Evolutionary conservation across 1,284 basidiomycete species (phyloP).

Genomic region (Malassezia psittaci): DNA sequence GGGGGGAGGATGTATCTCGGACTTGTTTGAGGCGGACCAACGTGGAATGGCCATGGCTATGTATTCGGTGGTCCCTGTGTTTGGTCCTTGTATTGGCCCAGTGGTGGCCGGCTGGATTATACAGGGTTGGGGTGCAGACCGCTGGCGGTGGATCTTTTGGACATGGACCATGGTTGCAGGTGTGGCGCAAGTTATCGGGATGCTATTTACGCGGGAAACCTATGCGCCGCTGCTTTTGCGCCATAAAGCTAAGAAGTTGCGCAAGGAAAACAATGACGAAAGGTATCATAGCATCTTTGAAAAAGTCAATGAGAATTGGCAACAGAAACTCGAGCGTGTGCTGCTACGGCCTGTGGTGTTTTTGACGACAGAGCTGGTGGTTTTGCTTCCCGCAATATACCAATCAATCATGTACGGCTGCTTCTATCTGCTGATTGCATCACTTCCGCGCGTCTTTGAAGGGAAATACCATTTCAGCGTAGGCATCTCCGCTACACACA

Average conservation of each 20-base stretch:
- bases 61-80: constrained; percentile 54
- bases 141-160: constrained; percentile 20
- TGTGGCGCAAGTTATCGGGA: constrained; percentile 50
- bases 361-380: constrained; percentile 52
- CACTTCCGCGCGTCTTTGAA: constrained; percentile 57
- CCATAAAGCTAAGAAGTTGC: constrained; percentile 15
- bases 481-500: constrained; percentile 57
- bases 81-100: constrained; percentile 21
- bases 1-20: constrained; percentile 59
- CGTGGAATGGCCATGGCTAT: constrained; percentile 25
- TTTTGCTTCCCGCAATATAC: constrained; percentile 52
- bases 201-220: constrained; percentile 60
- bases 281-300: constrained; percentile 25
- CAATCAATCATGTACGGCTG: constrained; percentile 47
- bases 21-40: constrained; percentile 60
- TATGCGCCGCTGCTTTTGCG: constrained; percentile 59
- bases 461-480: constrained; percentile 49
- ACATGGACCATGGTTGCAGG: constrained; percentile 17
- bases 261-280: constrained; percentile 35
- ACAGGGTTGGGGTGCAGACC: constrained; percentile 13
- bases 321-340: constrained; percentile 43
- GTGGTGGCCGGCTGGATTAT: constrained; percentile 16
- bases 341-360: constrained; percentile 53
- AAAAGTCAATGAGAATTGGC: constrained; percentile 29
- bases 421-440: constrained; percentile 57